Evolutionary conservation across 331 rosid species (phyloP), one percentile per base, ranked within the genome.

Genomic region (Pyrus hybrid): DNA sequence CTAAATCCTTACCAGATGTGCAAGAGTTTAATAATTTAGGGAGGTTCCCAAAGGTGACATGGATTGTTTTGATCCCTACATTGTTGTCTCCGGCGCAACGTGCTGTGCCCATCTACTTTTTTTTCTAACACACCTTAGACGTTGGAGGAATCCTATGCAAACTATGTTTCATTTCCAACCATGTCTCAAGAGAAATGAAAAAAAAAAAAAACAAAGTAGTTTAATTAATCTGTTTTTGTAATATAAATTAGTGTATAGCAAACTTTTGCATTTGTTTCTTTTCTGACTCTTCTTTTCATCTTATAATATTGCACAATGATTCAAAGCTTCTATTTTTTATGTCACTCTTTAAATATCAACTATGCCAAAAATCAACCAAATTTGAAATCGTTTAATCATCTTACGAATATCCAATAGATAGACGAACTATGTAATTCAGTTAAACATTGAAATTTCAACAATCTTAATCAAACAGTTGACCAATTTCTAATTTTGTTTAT

Each of bases 91-190:
- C 57, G 54, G 57, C 56, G 65, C 70, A 76, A 70, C 80, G 73
- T 80, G 84, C 73, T 53, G 57, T 80, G 84, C 73, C 84, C 29
- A 62, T 47, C 3, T 41, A 41, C 45, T 41, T 41, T 41, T 37
- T 35, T 41, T 41, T 41, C 45, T 10, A 41, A 41, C 45, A 10
- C 45, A 41, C 45, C 45, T 10, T 41, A 10, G 45, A 41, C 45
- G 1, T 41, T 41, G 49, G 29, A 70, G 70, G 84, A 75, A 80
- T 80, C 84, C 84, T 62, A 80, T 80, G 84, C 80, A 70, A 10
- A 77, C 84, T 62, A 76, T 80, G 70, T 73, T 70, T 64, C 70
- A 57, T 64, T 70, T 76, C 71, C 80, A 63, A 67, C 68, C 62
- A 60, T 41, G 69, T 17, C 26, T 17, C 25, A 20, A 14, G 28